phyloP scores from a whole-genome alignment of 2,329 filamentous ascomycete species.

The Sarocladiaceae sp. region DNA sequence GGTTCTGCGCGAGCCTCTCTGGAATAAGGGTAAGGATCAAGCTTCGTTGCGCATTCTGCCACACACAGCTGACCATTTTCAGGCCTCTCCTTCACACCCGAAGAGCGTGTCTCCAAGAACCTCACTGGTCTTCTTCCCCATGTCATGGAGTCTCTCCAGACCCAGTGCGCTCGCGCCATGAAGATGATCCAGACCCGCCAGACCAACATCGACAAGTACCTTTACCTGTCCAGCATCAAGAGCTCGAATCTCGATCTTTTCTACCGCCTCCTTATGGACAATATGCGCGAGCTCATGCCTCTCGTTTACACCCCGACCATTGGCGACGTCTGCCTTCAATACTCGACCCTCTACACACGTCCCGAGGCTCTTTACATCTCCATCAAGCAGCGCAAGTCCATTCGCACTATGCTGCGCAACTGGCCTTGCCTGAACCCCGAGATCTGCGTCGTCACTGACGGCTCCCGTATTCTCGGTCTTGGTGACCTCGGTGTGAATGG shows the following conservation, averaged over 20 bases:
- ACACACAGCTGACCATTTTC: slow-evolving; percentile 2
- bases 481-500: slow-evolving; percentile 95
- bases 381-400: slow-evolving; percentile 86
- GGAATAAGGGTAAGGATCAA: slow-evolving; percentile 54
- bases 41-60: slow-evolving; percentile 9
- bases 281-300: slow-evolving; percentile 72
- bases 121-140: slow-evolving; percentile 60
- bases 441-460: slow-evolving; percentile 95
- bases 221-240: slow-evolving; percentile 73
- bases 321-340: slow-evolving; percentile 92
- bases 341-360: slow-evolving; percentile 91
- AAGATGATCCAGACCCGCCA: slow-evolving; percentile 65
- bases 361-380: slow-evolving; percentile 96
- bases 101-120: slow-evolving; percentile 58
- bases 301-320: slow-evolving; percentile 86
- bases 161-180: slow-evolving; percentile 60
- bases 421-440: slow-evolving; percentile 88
- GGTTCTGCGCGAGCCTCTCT: slow-evolving; percentile 53
- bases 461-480: slow-evolving; percentile 84
- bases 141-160: slow-evolving; percentile 53
- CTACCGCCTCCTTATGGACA: slow-evolving; percentile 73
- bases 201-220: slow-evolving; percentile 73
- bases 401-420: slow-evolving; percentile 81
- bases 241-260: slow-evolving; percentile 73
- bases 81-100: slow-evolving; percentile 60